Base-by-base conservation (phyloP, 345 rosid genomes). In the Arabis alpina region DNA sequence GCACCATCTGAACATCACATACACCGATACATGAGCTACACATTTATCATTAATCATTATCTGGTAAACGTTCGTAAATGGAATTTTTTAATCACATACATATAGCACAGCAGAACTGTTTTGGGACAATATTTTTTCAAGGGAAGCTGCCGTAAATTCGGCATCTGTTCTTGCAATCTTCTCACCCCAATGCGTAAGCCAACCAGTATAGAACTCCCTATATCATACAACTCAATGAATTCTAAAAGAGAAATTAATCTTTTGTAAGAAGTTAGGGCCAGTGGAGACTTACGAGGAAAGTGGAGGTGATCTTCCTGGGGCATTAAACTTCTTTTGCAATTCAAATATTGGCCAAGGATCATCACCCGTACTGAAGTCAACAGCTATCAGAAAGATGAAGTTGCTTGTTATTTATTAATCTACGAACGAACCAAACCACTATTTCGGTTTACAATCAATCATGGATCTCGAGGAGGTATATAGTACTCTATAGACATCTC, bases 161-260 rank as follows among this genome's bases (percentile, higher is more conserved):
- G 92, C 92, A 77, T 67, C 84, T 7, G 96, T 90, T 51, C 69
- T 76, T 52, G 89, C 87, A 75, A 77, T 72, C 79, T 85, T 86
- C 84, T 93, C 93, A 19, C 97, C 88, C 98, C 98, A 93, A 49
- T 93, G 98, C 24, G 97, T 93, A 69, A 93, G 89, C 98, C 98
- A 93, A 36, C 98, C 98, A 14, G 98, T 93, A 55, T 93, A 93
- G 59, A 93, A 93, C 80, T 93, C 98, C 65, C 97, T 93, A 81
- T 72, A 77, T 75, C 40, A 61, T 48, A 6, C 44, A 64, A n/a
- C 47, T 48, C 48, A 54, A 23, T 0, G 39, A 54, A 52, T 48
- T 61, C 14, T 45, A 47, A 62, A 34, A 10, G 41, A 37, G 1
- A 12, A 19, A 54, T 9, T 4, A 9, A 36, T 9, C 36, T 2